A percentile compares a stretch with the other conserved stretches of the same genome.
Evolutionary conservation across 1,284 basidiomycete genomes (phyloP).

Genomic region (Athelia psychrophila): DNA sequence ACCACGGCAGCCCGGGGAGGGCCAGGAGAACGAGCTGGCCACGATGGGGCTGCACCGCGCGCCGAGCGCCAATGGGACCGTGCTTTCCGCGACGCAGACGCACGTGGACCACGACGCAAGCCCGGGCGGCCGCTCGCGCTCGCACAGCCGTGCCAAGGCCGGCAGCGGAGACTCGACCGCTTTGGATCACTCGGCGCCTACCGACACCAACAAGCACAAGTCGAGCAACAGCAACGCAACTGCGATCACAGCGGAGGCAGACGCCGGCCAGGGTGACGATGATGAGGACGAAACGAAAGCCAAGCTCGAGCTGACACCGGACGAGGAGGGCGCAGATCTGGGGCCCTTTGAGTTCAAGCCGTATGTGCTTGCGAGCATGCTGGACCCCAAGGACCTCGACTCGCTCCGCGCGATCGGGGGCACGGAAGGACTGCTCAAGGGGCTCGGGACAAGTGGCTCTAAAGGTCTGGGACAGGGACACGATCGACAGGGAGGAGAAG

Average conservation of each 20-base stretch:
- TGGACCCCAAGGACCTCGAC: constrained; percentile 85
- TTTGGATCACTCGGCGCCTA: constrained; percentile 4
- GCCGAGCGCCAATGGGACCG: constrained; percentile 32
- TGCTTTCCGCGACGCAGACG: constrained; percentile 22
- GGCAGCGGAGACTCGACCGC: constrained; percentile 2
- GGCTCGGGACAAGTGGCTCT: constrained; percentile 71
- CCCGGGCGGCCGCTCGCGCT: constrained; percentile 17
- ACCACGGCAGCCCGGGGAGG: constrained; percentile 32
- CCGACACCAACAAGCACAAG: constrained; percentile 10
- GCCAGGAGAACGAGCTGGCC: constrained; percentile 27
- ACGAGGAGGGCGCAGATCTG: constrained; percentile 60
- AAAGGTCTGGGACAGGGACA: constrained; percentile 54
- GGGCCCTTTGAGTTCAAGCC: constrained; percentile 74
- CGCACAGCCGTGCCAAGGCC: constrained; percentile 1
- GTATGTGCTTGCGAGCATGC: constrained; percentile 76
- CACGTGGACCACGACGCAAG: constrained; percentile 31
- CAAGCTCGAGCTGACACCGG: constrained; percentile 42
- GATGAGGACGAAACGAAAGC: constrained; percentile 28
- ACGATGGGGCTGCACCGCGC: constrained; percentile 4
- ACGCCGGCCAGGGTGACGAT: constrained; percentile 23
- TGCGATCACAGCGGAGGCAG: constrained; percentile 14
- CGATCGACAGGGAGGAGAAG: constrained; percentile 23
- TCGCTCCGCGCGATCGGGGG: constrained; percentile 77
- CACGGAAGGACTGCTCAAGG: constrained; percentile 59
- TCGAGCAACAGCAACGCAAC: neutral